These are phyloP conservation scores for Verticillium albo-atrum DNA, from an alignment of 2,329 filamentous ascomycete genomes.

Conservation along the genomic window DNA sequence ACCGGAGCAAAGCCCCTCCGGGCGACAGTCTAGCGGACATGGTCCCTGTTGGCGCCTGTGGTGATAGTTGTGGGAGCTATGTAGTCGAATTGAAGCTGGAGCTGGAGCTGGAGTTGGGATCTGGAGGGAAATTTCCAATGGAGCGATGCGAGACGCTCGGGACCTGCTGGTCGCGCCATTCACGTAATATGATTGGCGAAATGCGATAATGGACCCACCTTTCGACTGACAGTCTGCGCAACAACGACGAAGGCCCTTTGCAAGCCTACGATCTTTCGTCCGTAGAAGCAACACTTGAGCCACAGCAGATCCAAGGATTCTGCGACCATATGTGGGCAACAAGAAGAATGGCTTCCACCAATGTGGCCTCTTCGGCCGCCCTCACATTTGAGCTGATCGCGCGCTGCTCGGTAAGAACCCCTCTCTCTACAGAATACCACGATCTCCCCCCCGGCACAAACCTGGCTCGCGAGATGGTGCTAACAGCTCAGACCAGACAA, in stretches of 20 bases:
- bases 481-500: slow-evolving; percentile 57
- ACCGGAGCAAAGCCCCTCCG: slow-evolving; percentile 68
- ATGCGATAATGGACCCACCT: neutral
- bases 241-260: neutral
- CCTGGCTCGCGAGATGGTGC: neutral
- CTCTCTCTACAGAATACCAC: neutral
- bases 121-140: neutral
- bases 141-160: neutral
- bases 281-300: neutral
- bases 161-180: neutral
- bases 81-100: neutral
- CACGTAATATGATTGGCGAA: neutral
- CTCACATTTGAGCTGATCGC: slow-evolving; percentile 75
- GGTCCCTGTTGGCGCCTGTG: slow-evolving; percentile 19
- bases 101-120: neutral
- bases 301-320: neutral
- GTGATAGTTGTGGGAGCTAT: slow-evolving; percentile 13
- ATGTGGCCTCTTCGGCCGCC: slow-evolving; percentile 56
- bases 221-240: neutral
- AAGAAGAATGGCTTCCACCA: slow-evolving; percentile 42
- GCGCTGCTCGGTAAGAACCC: slow-evolving; percentile 69
- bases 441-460: neutral
- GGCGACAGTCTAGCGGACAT: slow-evolving; percentile 41
- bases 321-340: slow-evolving; percentile 9
- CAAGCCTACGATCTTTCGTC: neutral